phyloP scores from a whole-genome alignment of 1,284 basidiomycete species.

The Ceratobasidium sp. region DNA sequence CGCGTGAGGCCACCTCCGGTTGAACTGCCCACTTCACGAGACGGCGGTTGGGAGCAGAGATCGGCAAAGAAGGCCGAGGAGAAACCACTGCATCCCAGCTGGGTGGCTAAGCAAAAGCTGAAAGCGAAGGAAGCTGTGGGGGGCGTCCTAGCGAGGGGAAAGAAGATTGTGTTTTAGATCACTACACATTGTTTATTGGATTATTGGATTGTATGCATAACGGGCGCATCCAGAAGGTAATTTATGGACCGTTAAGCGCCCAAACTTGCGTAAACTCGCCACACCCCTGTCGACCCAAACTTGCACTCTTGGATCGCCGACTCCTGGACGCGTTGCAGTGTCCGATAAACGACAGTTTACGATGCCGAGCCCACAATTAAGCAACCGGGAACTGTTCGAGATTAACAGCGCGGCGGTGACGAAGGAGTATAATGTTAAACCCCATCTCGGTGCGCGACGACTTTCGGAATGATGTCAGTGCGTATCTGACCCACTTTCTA shows the following conservation, averaged over 20 bases:
- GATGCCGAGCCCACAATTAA: conserved; percentile 51
- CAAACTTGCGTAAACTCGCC: conserved; percentile 28
- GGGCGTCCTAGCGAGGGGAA: conserved; percentile 51
- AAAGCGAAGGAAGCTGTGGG: conserved; percentile 63
- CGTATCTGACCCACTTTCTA: conserved; percentile 53
- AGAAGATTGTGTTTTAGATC: conserved; percentile 62
- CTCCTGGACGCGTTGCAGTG: conserved; percentile 19
- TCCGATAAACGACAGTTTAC: conserved; percentile 21
- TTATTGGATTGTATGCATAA: not conserved
- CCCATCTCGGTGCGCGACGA: conserved; percentile 80
- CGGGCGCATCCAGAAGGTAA: not conserved
- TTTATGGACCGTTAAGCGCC: not conserved
- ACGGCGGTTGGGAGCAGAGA: conserved; percentile 47
- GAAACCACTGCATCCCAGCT: conserved; percentile 83
- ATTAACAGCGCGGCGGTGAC: conserved; percentile 91
- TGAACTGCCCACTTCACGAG: conserved; percentile 42
- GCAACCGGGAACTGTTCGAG: conserved; percentile 77
- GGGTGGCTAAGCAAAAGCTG: conserved; percentile 87
- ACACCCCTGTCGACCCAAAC: conserved; percentile 34
- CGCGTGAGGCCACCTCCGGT: conserved; percentile 13
- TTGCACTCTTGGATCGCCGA: conserved; percentile 26
- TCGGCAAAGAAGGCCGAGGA: conserved; percentile 51
- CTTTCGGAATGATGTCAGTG: not conserved
- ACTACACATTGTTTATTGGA: conserved; percentile 38
- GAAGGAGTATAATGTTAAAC: conserved; percentile 83